Conservation (phyloP, 1,139 yeast genomes). For the Candida mesenterica region DNA sequence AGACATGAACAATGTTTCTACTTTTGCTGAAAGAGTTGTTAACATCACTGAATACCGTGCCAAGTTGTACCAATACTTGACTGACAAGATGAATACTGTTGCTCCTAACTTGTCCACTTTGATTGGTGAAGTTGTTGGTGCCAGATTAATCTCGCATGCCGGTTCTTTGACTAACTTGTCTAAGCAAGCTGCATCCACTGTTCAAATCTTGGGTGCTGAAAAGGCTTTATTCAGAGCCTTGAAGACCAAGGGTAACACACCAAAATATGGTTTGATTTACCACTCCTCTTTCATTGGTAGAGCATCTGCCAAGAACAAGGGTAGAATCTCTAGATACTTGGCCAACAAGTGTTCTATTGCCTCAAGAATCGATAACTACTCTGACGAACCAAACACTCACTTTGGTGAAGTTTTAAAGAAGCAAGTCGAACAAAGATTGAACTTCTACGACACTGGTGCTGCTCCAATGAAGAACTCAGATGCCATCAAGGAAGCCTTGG, state of each 20-base stretch:
- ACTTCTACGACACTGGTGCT: constrained; percentile 93
- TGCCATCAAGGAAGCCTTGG: constrained; percentile 89
- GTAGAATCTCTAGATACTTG: constrained; percentile 96
- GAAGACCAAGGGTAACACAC: constrained; percentile 97
- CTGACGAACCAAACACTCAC: constrained; percentile 79
- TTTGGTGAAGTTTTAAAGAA: constrained; percentile 90
- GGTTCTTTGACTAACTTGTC: constrained; percentile 96
- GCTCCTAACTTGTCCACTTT: constrained; percentile 97
- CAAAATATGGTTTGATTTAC: constrained; percentile 95
- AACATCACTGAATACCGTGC: constrained; percentile 91
- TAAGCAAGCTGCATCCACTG: constrained; percentile 98
- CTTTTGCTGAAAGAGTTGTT: constrained; percentile 93
- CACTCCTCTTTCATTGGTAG: constrained; percentile 96
- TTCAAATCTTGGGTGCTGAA: constrained; percentile 98
- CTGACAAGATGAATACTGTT: constrained; percentile 95
- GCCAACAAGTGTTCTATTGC: constrained; percentile 99
- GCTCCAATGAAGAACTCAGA: constrained; percentile 95
- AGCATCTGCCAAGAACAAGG: constrained; percentile 96
- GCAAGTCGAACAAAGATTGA: constrained; percentile 97
- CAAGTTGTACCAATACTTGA: constrained; percentile 81
- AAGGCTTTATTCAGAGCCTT: constrained; percentile 98
- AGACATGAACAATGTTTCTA: constrained; percentile 85
- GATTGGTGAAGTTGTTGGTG: constrained; percentile 98
- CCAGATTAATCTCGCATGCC: constrained; percentile 95
- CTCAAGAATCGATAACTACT: constrained; percentile 94